Evolutionary conservation across 2,329 filamentous ascomycete species (phyloP), one percentile per base, ranked within the genome.

Genomic region (Claviceps capensis): DNA sequence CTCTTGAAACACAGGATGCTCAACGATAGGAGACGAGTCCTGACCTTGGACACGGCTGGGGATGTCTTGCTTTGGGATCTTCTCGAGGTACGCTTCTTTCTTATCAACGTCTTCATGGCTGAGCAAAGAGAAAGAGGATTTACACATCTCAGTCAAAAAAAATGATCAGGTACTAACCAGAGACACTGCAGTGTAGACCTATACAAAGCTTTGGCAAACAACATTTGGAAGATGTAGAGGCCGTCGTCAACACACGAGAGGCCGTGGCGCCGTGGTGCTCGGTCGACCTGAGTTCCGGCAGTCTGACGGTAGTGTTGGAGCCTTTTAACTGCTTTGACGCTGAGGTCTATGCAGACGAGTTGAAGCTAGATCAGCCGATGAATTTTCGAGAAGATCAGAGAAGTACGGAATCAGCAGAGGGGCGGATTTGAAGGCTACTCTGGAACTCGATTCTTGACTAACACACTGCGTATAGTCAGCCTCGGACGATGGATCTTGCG

Each of bases 281-380:
- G 1, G 86, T 97, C 50, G 89, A 98, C 62, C 90, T 91, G 19
- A 85, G 91, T 59, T 97, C 91, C 4, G 93, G 93, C 38, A 88
- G 87, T 56, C 73, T 98, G 52, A 91, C 89, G 2, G 91, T 96
- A 3, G 84, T 94, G 17, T 69, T 98, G 17, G 93, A 98, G 63
- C 88, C 90, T 42, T 94, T 93, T 62, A 94, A 94, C 59, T 96
- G 90, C 65, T 98, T 98, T 60, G 93, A 98, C 67, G 93, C 90
- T 16, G 93, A 98, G 63, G 86, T 95, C 67, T 98, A 98, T 65
- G 91, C 89, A 1, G 93, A 98, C 64, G 90, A 97, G 67, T 72
- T 94, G 38, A 74, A 82, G 42, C 60, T 91, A 51, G 78, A 85
- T 11, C 83, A 88, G 56, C 73, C 79, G n/a, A 73, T 86, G 17